Conservation (phyloP, 192 early-diverging fungal species). For the Gamsiella multidivaricata region DNA sequence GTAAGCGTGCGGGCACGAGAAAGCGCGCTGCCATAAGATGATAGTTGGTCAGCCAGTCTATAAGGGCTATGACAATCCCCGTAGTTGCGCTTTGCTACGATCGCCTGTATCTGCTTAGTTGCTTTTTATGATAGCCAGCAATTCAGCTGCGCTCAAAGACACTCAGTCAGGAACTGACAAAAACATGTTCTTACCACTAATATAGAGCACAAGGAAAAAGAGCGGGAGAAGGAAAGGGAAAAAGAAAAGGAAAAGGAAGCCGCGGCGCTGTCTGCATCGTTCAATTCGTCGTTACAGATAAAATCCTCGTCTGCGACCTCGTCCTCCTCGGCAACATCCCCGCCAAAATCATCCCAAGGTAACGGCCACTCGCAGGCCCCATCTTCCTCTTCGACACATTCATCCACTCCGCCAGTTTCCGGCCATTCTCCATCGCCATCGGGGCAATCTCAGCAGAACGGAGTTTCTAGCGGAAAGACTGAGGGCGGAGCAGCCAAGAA, state of each 20-base stretch:
- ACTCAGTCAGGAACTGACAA: neutral
- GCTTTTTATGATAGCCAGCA: too few species aligned
- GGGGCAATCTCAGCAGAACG: slow-evolving; percentile 28
- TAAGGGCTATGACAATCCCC: neutral
- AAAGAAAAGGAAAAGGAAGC: slow-evolving; percentile 43
- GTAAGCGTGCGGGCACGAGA: too few species aligned
- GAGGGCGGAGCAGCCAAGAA: slow-evolving; percentile 27
- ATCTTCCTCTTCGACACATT: slow-evolving; percentile 53
- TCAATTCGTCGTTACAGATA: slow-evolving; percentile 30
- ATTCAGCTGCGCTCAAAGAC: too few species aligned
- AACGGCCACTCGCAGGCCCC: slow-evolving; percentile 43
- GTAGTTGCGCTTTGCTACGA: neutral
- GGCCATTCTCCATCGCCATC: slow-evolving; percentile 39
- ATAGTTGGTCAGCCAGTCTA: too few species aligned
- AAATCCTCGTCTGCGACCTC: slow-evolving; percentile 18
- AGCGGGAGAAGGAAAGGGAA: slow-evolving; percentile 48
- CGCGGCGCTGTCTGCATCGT: slow-evolving; percentile 35
- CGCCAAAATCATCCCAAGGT: slow-evolving; percentile 21
- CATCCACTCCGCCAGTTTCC: slow-evolving; percentile 50
- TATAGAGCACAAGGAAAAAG: slow-evolving; percentile 54
- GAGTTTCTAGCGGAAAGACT: neutral
- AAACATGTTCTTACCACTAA: neutral
- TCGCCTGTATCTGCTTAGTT: neutral
- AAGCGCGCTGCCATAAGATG: too few species aligned
- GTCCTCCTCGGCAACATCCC: slow-evolving; percentile 20